Conservation (phyloP, 306 rosid species). For the Cucurbita ficifolia region DNA sequence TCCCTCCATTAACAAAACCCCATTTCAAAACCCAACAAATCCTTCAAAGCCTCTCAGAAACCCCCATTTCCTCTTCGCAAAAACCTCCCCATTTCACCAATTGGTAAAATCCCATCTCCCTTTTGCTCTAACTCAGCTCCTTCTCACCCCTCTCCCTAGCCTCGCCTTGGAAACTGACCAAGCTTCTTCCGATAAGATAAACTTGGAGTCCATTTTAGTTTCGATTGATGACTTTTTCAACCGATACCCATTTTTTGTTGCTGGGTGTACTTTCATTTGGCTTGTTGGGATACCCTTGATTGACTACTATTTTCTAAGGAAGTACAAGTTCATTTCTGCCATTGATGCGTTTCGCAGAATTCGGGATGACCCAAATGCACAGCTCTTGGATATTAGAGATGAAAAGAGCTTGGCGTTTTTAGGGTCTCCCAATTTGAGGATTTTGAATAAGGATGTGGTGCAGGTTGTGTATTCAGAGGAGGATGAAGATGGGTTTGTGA, state of each 20-base stretch:
- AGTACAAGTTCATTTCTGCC: slow-evolving; percentile 58
- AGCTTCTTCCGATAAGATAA: slow-evolving; percentile 39
- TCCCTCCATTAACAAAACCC: slow-evolving; percentile 11
- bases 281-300: slow-evolving; percentile 57
- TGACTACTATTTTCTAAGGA: slow-evolving; percentile 39
- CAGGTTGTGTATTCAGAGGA: slow-evolving; percentile 46
- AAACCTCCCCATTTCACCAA: slow-evolving; percentile 5
- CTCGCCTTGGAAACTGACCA: slow-evolving; percentile 41
- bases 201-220: slow-evolving; percentile 42
- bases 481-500: slow-evolving; percentile 59
- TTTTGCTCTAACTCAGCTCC: slow-evolving; percentile 13
- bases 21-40: background rate
- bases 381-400: slow-evolving; percentile 72
- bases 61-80: slow-evolving; percentile 4
- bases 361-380: slow-evolving; percentile 41
- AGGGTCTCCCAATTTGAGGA: slow-evolving; percentile 58
- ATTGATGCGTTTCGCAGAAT: slow-evolving; percentile 65
- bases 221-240: slow-evolving; percentile 58
- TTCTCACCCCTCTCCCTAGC: slow-evolving; percentile 32
- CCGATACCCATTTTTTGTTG: slow-evolving; percentile 72
- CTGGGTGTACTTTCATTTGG: slow-evolving; percentile 66
- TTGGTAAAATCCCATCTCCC: slow-evolving; percentile 14
- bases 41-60: background rate
- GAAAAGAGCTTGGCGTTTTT: slow-evolving; percentile 36
- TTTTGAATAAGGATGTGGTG: slow-evolving; percentile 50